phyloP scores from a whole-genome alignment of 306 rosid species.

The Amphicarpaea edgeworthii region DNA sequence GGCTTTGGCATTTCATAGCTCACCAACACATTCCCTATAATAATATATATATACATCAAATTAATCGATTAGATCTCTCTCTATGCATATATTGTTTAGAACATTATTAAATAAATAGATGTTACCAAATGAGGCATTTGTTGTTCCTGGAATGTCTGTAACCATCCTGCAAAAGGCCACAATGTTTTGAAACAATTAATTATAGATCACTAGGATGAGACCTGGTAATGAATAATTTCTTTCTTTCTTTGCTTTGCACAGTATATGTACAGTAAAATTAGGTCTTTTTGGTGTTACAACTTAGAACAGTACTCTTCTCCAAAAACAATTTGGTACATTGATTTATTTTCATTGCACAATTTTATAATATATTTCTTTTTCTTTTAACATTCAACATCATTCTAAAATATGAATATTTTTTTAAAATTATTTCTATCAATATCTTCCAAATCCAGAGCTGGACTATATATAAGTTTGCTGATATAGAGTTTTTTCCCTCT shows the following conservation, averaged over 20 bases:
- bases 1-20: conserved; percentile 88
- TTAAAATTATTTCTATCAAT: not conserved
- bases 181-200: conserved; percentile 12
- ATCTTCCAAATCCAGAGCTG: not conserved
- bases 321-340: no score
- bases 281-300: not conserved
- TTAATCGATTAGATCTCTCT: not conserved
- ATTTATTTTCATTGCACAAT: not conserved
- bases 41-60: not conserved
- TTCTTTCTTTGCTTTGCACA: not conserved
- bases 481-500: not conserved
- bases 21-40: conserved; percentile 69
- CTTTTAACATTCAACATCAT: not conserved
- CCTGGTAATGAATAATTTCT: no score
- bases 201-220: no score
- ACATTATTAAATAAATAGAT: not conserved
- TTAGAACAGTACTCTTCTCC: no score
- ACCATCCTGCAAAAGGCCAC: conserved; percentile 73
- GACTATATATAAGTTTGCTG: not conserved
- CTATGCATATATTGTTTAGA: not conserved
- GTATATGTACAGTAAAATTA: not conserved
- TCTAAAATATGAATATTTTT: not conserved
- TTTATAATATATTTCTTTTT: not conserved
- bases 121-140: conserved; percentile 92
- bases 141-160: conserved; percentile 96